A percentile compares a stretch with the other conserved stretches of the same genome.
Evolutionary conservation across 176 grass and related monocot species (phyloP).

Genomic region (Chloris gayana): DNA sequence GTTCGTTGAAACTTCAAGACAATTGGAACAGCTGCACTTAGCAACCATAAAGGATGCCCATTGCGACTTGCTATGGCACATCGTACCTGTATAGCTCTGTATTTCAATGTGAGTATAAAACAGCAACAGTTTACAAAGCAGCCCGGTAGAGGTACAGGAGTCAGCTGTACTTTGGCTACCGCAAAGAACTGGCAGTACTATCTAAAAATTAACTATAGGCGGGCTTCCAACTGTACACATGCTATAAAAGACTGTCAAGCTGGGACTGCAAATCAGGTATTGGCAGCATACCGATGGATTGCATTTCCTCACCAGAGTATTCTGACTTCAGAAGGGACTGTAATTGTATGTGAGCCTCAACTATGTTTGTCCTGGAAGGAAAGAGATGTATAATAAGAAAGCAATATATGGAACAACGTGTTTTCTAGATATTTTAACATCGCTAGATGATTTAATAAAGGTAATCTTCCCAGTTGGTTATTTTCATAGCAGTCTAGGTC

Average conservation of each 20-base stretch:
- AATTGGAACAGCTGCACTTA: not conserved
- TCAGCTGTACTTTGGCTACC: constrained; percentile 6
- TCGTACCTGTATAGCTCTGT: not conserved
- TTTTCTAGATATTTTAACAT: not conserved
- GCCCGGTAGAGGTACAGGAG: not conserved
- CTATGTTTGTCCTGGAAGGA: constrained; percentile 73
- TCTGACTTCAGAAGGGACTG: constrained; percentile 81
- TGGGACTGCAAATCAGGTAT: constrained; percentile 80
- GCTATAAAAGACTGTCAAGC: constrained; percentile 76
- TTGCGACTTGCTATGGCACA: not conserved
- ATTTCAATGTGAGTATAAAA: constrained; percentile 1
- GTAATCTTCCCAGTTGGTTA: not conserved
- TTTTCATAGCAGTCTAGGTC: not conserved
- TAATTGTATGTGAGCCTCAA: constrained; percentile 91
- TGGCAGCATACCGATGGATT: constrained; percentile 57
- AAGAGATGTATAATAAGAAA: constrained; percentile 6
- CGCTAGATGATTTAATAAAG: not conserved
- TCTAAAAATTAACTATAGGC: not conserved
- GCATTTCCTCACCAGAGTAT: constrained; percentile 78
- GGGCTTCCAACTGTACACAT: not conserved
- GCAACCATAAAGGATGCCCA: not conserved
- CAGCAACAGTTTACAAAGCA: constrained; percentile 6
- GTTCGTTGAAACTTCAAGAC: not conserved
- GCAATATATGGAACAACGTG: not conserved
- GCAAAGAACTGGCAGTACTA: not conserved